Evolutionary conservation across 208 protist genomes (phyloP).

Genomic region (Phytomonas sp.): DNA sequence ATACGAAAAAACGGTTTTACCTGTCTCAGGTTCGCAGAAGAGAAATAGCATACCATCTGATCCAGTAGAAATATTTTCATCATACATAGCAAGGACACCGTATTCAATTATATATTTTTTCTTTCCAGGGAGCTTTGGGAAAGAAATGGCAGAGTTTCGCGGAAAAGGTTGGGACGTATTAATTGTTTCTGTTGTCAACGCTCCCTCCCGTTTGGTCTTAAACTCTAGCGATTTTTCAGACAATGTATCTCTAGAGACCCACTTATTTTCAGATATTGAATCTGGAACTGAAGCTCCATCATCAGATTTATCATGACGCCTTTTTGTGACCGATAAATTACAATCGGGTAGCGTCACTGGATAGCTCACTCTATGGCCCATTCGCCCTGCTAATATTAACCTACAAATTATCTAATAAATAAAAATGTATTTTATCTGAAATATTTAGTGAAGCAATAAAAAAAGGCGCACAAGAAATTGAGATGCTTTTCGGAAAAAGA

Average conservation of each 20-base stretch:
- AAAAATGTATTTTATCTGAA: slow-evolving; percentile 5
- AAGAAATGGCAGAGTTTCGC: background rate
- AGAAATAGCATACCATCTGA: slow-evolving; percentile 46
- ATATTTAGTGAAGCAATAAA: slow-evolving; percentile 12
- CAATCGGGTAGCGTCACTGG: background rate
- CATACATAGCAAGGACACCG: slow-evolving; percentile 67
- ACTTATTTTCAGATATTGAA: background rate
- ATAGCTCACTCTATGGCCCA: background rate
- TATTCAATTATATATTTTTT: slow-evolving; percentile 79
- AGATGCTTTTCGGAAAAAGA: slow-evolving; percentile 15
- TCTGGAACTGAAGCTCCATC: background rate
- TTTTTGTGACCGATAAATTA: background rate
- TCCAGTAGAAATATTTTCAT: slow-evolving; percentile 19
- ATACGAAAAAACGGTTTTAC: slow-evolving; percentile 63
- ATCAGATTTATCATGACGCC: background rate
- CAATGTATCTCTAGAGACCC: background rate
- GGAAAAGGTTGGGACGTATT: background rate
- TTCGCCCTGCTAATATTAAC: background rate
- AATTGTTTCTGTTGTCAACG: background rate
- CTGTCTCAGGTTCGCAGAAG: slow-evolving; percentile 44
- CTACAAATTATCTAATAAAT: background rate
- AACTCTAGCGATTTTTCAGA: background rate
- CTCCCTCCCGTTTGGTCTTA: background rate
- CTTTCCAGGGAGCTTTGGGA: slow-evolving; percentile 44
- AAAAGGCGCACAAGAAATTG: background rate